A percentile compares a stretch with the other conserved stretches of the same genome.
Evolutionary conservation across 257 asterid genomes (phyloP).

Genomic region (Jasminum sambac): DNA sequence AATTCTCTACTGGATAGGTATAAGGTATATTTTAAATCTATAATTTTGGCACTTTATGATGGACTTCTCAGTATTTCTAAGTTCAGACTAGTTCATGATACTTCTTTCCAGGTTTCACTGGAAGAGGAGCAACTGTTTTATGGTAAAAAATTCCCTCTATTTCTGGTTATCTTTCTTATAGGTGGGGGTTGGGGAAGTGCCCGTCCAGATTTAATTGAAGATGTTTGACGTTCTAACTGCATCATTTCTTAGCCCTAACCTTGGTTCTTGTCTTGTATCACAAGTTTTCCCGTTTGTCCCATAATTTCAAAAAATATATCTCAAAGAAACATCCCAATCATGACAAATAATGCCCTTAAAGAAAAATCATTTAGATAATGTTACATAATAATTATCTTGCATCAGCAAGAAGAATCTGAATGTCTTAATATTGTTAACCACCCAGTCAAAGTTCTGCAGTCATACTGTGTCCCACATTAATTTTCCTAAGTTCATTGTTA

Average conservation of each 20-base stretch:
- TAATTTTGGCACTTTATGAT: background rate
- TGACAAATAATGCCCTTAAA: background rate
- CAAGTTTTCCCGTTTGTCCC: background rate
- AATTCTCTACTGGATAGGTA: background rate
- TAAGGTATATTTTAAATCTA: background rate
- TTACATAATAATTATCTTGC: constrained; percentile 1
- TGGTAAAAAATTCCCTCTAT: background rate
- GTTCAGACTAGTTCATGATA: too few relatives aligned
- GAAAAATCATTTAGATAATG: background rate
- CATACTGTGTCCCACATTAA: background rate
- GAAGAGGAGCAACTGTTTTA: background rate
- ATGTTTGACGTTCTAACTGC: background rate
- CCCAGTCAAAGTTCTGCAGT: background rate
- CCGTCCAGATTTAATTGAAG: background rate
- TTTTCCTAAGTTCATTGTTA: background rate
- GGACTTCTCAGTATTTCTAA: background rate
- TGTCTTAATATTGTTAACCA: background rate
- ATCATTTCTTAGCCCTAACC: background rate
- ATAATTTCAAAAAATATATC: background rate
- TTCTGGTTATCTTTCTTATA: background rate
- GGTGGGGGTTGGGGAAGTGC: too few relatives aligned
- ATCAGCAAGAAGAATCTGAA: background rate
- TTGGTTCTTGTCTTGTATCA: background rate
- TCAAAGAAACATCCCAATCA: background rate
- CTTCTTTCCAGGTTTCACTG: background rate